Conservation (phyloP, 306 rosid species). For the Carpinus viminea region DNA sequence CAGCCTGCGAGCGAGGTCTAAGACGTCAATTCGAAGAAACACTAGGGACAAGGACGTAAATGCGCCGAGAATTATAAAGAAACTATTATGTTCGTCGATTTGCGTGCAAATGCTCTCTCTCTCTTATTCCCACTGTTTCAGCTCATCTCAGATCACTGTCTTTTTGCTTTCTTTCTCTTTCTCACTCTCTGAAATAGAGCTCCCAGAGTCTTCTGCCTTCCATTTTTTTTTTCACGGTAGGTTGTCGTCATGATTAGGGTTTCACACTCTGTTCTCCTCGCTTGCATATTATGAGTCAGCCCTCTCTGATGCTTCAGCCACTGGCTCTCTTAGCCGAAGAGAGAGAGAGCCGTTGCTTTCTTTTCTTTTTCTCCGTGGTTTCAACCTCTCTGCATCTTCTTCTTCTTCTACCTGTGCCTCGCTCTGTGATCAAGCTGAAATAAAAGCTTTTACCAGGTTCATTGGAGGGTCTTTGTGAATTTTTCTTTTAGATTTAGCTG, state of each 20-base stretch:
- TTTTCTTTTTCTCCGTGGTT: neutral
- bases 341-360: slow-evolving; percentile 8
- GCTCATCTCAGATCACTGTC: slow-evolving; percentile 51
- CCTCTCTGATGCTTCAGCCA: neutral
- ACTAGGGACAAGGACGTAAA: slow-evolving; percentile 78
- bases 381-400: neutral
- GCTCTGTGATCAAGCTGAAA: neutral
- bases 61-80: slow-evolving; percentile 53
- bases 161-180: slow-evolving; percentile 15
- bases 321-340: slow-evolving; percentile 13
- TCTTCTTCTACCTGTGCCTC: neutral
- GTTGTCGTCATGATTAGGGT: slow-evolving; percentile 13
- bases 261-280: neutral
- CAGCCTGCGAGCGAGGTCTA: slow-evolving; percentile 29
- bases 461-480: neutral
- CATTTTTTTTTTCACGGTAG: neutral
- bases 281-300: neutral
- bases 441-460: neutral
- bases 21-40: slow-evolving; percentile 53
- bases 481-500: neutral
- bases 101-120: slow-evolving; percentile 36
- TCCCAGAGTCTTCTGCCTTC: neutral
- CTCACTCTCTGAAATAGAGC: neutral
- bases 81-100: slow-evolving; percentile 51
- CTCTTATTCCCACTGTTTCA: slow-evolving; percentile 47